Base-by-base conservation (phyloP, 2,329 filamentous ascomycete species). In the Aspergillus neotritici region DNA sequence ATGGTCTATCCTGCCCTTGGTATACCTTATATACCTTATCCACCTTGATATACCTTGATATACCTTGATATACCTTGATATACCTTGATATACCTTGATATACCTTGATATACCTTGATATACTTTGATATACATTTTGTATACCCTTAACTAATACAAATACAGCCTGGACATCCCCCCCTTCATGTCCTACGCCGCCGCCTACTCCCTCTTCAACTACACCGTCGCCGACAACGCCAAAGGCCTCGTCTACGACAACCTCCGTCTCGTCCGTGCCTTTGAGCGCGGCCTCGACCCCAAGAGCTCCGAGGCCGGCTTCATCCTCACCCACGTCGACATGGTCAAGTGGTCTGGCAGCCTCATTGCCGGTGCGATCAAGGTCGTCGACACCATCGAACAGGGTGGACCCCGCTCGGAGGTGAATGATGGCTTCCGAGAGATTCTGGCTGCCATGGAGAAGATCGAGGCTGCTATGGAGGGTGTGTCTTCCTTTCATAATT, bases 311-410 rank as follows among this genome's bases (percentile, higher is more conserved):
- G 91, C 91, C 1, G 91, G 91, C 38, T 96, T 97, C 63, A 88
- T 96, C n/a, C 78, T 96, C 10, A 90, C 93, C 4, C 91, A 96
- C 65, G 83, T 97, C 40, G 88, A 94, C 67, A 97, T 96, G 90
- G 91, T 95, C 38, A 83, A 83, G 62, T 82, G 94, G 66, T 90
- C 89, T 0, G 84, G 84, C 0, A 79, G 81, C 1, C 74, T 97
- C 1, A 82, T 96, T 36, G 76, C 79, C 33, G 87, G 87, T 28
- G 79, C 82, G 3, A 75, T 87, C 36, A 74, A 80, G 40, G 78
- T 84, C 39, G 75, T 94, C 16, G 76, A 84, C 39, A 72, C 72
- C 5, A 67, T 76, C 28, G 70, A 75, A 35, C 57, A 62, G 33
- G 66, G 68, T 25, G 65, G 71, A 39, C 57, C 78, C 48, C 78